Evolutionary conservation across 2,329 filamentous ascomycete genomes (phyloP), one percentile per base, ranked within the genome.

Genomic region (Penicillium sp.): DNA sequence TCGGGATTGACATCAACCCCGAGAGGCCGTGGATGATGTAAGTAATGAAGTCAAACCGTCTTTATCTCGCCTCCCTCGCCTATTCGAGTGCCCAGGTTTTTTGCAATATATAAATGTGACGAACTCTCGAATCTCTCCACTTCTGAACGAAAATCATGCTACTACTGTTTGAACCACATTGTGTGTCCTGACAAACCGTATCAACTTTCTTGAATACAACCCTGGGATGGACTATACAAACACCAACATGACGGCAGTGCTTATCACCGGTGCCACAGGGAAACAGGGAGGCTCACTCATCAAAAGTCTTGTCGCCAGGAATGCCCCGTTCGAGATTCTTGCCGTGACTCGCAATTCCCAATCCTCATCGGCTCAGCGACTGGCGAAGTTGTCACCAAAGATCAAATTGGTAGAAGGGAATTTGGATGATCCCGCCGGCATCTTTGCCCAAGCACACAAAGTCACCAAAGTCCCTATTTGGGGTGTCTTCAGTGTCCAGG

Each of bases 401-500:
- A 77, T 86, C 61, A 77, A 77, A 23, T 62, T 88, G 1, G 76
- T 88, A 3, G 71, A 84, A 62, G 84, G 85, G 7, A 74, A 87
- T 59, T 71, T 87, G 12, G 73, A 82, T 53, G 72, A 85, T 40
- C 68, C 78, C 0, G 68, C 72, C 0, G 70, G 65, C 0, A 77
- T 86, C 18, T 86, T 87, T 62, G 61, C 69, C 33, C 71, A 71
- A 26, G 79, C 76, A 5, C 70, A 72, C 33, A 64, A 69, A 2
- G 68, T 71, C 23, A 66, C 68, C 0, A 59, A 65, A 12, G 47
- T 52, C 18, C 71, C 75, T 2, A 76, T 85, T 56, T 83, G 80
- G 78, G 83, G 83, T 3, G 83, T 87, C 5, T 88, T 82, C 69
- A 83, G 79, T 21, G 83, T 88, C 0, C 83, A 85, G 69, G 74